phyloP scores from a whole-genome alignment of 345 rosid genomes.

The Eucalyptus coolabah region DNA sequence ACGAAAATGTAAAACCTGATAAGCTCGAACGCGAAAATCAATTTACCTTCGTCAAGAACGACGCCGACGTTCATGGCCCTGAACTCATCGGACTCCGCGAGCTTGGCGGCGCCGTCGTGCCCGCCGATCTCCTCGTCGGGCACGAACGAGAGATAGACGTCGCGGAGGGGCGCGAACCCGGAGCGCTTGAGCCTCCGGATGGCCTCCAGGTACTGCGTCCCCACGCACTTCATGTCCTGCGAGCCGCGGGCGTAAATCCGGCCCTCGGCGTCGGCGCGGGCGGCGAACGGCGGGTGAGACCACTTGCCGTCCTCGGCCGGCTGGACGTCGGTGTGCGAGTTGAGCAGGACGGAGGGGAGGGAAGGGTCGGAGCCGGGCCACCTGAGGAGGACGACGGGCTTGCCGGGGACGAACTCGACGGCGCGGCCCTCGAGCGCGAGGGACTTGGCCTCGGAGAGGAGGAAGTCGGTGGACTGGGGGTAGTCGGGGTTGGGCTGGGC shows the following conservation, averaged over 20 bases:
- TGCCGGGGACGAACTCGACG: constrained; percentile 47
- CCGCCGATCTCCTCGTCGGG: constrained; percentile 98
- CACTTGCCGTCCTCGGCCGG: constrained; percentile 76
- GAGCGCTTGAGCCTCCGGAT: constrained; percentile 48
- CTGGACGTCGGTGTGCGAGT: constrained; percentile 96
- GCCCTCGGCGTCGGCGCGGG: constrained; percentile 65
- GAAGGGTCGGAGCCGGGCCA: constrained; percentile 60
- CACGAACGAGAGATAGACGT: constrained; percentile 65
- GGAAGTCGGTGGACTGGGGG: constrained; percentile 39
- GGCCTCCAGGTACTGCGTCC: constrained; percentile 92
- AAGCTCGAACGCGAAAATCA: background rate
- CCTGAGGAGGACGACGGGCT: constrained; percentile 66
- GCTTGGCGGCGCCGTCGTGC: constrained; percentile 74
- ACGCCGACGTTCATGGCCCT: constrained; percentile 56
- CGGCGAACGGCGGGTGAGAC: constrained; percentile 61
- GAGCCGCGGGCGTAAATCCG: constrained; percentile 82
- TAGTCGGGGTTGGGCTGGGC: constrained; percentile 79
- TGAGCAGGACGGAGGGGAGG: constrained; percentile 69
- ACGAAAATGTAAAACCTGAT: background rate
- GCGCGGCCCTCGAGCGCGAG: constrained; percentile 52
- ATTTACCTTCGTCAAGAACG: constrained; percentile 84
- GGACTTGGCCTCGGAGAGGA: constrained; percentile 51
- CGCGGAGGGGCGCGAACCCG: constrained; percentile 54
- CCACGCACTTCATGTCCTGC: constrained; percentile 99
- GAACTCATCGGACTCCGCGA: constrained; percentile 49